Evolutionary conservation across 352 stramenopile species (phyloP).

Genomic region (Pythium aristosporum): DNA sequence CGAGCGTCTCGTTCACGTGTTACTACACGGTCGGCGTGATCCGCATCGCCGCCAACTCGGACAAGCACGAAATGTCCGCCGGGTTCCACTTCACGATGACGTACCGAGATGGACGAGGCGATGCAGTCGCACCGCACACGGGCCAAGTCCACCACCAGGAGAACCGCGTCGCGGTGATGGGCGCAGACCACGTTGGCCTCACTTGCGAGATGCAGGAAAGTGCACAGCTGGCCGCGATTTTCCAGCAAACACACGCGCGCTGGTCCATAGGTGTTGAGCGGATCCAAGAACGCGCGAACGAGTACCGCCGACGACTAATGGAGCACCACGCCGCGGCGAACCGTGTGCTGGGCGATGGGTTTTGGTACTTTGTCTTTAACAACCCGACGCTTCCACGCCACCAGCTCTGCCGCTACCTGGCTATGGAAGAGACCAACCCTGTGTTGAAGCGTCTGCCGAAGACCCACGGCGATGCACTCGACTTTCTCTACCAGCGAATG

Average conservation of each 20-base stretch:
- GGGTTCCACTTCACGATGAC: not conserved
- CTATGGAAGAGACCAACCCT: constrained; percentile 28
- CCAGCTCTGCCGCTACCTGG: constrained; percentile 31
- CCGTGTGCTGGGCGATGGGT: constrained; percentile 32
- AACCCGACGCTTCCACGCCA: constrained; percentile 31
- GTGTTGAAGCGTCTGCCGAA: constrained; percentile 18
- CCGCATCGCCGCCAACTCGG: not conserved
- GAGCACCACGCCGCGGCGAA: constrained; percentile 8
- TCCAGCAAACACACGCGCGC: not conserved
- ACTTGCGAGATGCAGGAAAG: not conserved
- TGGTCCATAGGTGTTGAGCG: not conserved
- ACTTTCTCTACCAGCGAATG: constrained; percentile 34
- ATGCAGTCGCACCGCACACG: not conserved
- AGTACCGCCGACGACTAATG: constrained; percentile 5
- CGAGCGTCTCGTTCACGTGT: not conserved
- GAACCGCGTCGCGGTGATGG: not conserved
- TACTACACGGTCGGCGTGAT: constrained; percentile 5
- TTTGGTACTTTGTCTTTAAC: constrained; percentile 51
- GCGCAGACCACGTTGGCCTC: constrained; percentile 2
- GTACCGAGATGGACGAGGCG: constrained; percentile 7
- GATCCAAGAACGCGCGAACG: not conserved
- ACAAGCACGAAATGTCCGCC: too few species aligned
- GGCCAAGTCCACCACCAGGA: not conserved
- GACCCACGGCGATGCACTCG: constrained; percentile 26
- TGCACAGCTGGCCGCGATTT: not conserved